phyloP scores from a whole-genome alignment of 2,329 filamentous ascomycete genomes.

The Microsporum ferrugineum region DNA sequence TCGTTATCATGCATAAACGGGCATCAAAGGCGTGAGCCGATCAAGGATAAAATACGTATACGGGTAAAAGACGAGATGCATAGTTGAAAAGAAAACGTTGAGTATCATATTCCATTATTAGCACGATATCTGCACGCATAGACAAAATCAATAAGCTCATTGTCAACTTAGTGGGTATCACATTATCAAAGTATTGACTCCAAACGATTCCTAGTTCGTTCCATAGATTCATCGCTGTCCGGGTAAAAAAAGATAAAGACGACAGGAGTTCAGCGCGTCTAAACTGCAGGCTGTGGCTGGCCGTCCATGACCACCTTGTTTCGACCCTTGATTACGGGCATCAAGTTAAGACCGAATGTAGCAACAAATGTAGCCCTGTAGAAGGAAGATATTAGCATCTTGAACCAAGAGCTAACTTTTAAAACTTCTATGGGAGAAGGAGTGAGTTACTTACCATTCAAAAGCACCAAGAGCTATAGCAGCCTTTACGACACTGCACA shows the following conservation, averaged over 20 bases:
- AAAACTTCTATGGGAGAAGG: background rate
- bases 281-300: slow-evolving; percentile 4
- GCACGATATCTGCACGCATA: background rate
- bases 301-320: slow-evolving; percentile 3
- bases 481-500: slow-evolving; percentile 50
- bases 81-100: background rate
- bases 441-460: slow-evolving; percentile 32
- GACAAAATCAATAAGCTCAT: background rate
- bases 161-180: slow-evolving; percentile 1
- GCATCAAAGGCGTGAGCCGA: background rate
- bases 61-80: background rate
- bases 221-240: background rate
- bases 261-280: background rate
- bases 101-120: background rate
- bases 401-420: background rate
- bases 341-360: slow-evolving; percentile 8
- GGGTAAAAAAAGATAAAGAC: background rate
- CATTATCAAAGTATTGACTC: background rate
- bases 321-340: slow-evolving; percentile 10
- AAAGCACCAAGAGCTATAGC: slow-evolving; percentile 39
- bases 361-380: slow-evolving; percentile 32
- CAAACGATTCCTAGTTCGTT: background rate
- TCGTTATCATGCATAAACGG: background rate
- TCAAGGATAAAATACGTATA: background rate
- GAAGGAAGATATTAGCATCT: background rate